Evolutionary conservation across 2,329 filamentous ascomycete species (phyloP).

Genomic region (Furcasterigmium sp.): DNA sequence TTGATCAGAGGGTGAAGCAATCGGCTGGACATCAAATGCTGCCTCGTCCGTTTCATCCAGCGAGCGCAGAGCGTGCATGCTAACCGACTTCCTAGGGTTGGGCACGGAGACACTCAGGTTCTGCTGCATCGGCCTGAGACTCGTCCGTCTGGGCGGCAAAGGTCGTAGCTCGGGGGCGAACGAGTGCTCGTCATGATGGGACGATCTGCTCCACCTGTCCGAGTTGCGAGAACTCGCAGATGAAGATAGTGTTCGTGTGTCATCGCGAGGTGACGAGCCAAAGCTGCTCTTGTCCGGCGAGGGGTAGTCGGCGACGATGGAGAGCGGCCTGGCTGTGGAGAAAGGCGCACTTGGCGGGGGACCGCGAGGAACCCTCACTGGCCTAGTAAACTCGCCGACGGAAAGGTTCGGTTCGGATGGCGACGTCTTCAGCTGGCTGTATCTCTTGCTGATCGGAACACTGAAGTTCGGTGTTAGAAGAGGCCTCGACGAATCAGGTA

Average conservation of each 20-base stretch:
- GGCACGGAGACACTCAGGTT: not conserved
- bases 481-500: slow-evolving; percentile 17
- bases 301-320: slow-evolving; percentile 49
- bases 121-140: slow-evolving; percentile 2
- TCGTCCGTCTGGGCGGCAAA: not conserved
- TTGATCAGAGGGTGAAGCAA: slow-evolving; percentile 11
- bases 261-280: not conserved
- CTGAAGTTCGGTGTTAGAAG: slow-evolving; percentile 45
- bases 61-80: slow-evolving; percentile 23
- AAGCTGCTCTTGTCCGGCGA: slow-evolving; percentile 20
- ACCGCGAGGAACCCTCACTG: slow-evolving; percentile 17
- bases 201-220: not conserved
- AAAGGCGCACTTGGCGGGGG: slow-evolving; percentile 31
- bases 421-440: slow-evolving; percentile 31
- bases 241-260: not conserved
- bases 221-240: not conserved
- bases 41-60: slow-evolving; percentile 11
- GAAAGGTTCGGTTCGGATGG: slow-evolving; percentile 11
- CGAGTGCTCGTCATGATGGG: not conserved
- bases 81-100: slow-evolving; percentile 24
- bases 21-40: slow-evolving; percentile 13
- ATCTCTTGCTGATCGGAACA: slow-evolving; percentile 41
- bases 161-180: not conserved
- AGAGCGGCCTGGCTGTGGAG: slow-evolving; percentile 44
- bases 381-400: slow-evolving; percentile 13